phyloP scores from a whole-genome alignment of 2,329 filamentous ascomycete species.

The Ophiosphaerella korrae region DNA sequence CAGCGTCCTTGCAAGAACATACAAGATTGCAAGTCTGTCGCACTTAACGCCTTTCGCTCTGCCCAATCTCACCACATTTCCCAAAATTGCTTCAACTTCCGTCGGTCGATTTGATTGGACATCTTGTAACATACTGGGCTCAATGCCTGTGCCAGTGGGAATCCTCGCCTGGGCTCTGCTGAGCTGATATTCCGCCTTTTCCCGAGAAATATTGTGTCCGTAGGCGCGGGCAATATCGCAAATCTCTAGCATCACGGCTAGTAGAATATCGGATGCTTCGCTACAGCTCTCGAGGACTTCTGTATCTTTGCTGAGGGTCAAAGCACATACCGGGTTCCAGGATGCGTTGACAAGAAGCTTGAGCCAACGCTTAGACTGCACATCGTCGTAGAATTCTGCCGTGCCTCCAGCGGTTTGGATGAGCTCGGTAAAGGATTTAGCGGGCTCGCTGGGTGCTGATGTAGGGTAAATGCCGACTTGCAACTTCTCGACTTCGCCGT shows the following conservation, averaged over 20 bases:
- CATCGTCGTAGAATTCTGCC: slow-evolving; percentile 57
- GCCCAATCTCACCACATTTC: slow-evolving; percentile 52
- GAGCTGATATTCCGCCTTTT: slow-evolving; percentile 47
- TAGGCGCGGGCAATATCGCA: slow-evolving; percentile 47
- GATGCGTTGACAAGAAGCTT: slow-evolving; percentile 66
- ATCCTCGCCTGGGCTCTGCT: slow-evolving; percentile 45
- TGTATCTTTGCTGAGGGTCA: slow-evolving; percentile 60
- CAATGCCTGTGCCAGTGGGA: slow-evolving; percentile 45
- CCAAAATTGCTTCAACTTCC: slow-evolving; percentile 59
- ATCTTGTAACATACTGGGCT: slow-evolving; percentile 59
- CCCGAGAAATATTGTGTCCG: slow-evolving; percentile 48
- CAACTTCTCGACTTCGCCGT: slow-evolving; percentile 55
- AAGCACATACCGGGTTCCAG: slow-evolving; percentile 65
- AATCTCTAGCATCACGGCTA: slow-evolving; percentile 54
- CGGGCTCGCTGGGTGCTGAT: slow-evolving; percentile 14
- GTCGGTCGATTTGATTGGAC: slow-evolving; percentile 49
- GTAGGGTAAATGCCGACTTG: slow-evolving; percentile 58
- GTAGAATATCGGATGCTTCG: slow-evolving; percentile 44
- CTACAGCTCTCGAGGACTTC: slow-evolving; percentile 54
- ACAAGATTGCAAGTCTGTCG: slow-evolving; percentile 52
- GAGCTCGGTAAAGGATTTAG: slow-evolving; percentile 48
- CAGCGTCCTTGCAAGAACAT: slow-evolving; percentile 52
- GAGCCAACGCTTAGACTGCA: slow-evolving; percentile 64
- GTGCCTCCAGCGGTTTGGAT: slow-evolving; percentile 53
- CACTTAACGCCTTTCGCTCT: slow-evolving; percentile 48